Evolutionary conservation across 345 rosid genomes (phyloP), one percentile per base, ranked within the genome.

Genomic region (Ceriops decandra): DNA sequence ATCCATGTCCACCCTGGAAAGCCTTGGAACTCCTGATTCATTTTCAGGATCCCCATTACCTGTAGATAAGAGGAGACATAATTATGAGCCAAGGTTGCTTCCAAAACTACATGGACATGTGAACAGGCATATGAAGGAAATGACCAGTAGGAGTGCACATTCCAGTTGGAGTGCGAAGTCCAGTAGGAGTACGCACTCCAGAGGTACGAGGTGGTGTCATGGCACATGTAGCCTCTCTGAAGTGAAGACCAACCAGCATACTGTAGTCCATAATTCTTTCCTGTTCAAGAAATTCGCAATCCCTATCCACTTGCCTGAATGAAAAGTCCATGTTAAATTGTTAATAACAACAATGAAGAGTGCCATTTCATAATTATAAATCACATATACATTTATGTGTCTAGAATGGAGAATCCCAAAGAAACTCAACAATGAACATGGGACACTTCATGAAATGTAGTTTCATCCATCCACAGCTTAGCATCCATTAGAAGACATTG

Each of bases 231-330:
- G 85, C 74, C 64, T 86, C 90, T 54, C 84, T 81, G 68, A 95
- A 95, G 77, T 95, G 99, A 75, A 95, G 78, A 53, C 99, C 99
- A 49, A 95, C 78, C 76, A 95, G 70, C 57, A 95, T 84, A 83
- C 99, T 95, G 67, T 95, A 95, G 66, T 95, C 99, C 99, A 95
- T 95, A 49, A 95, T 91, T 68, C 98, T 87, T 78, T 90, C 98
- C 77, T 88, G 92, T 68, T 91, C 95, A 67, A 95, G 96, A 53
- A 95, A 87, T 49, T 91, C 99, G 66, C 98, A 95, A 71, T 95
- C 99, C 74, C 85, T 83, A 67, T 91, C 98, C 52, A 91, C 93
- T 88, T 95, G 98, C 83, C 98, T 95, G 96, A 73, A 79, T 7
- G 52, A 58, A 58, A 28, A 11, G 28, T 65, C 22, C 17, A 42